These are phyloP conservation scores for Candida glucosophila DNA, from an alignment of 1,139 yeast genomes.

Conservation along the genomic window DNA sequence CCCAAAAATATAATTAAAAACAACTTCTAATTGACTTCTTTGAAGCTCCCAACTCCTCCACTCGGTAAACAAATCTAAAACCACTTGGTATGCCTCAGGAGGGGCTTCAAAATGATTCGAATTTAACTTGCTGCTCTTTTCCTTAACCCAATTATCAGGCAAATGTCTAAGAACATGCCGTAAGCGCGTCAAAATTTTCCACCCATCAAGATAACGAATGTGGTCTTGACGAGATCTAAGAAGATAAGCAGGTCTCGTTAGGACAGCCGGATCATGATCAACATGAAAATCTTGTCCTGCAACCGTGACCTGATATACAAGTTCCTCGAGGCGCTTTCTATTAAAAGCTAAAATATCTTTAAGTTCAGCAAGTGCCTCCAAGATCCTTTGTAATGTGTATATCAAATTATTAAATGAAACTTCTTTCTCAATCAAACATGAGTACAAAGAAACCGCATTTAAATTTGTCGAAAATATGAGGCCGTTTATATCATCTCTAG, in stretches of 20 bases:
- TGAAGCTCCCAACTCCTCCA: constrained; percentile 91
- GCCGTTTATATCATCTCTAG: too few relatives aligned
- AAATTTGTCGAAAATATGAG: too few relatives aligned
- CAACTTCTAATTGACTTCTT: constrained; percentile 38
- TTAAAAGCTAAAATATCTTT: too few relatives aligned
- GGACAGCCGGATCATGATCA: constrained; percentile 79
- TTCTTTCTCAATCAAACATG: too few relatives aligned
- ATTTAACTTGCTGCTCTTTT: constrained; percentile 14
- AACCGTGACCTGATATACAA: constrained; percentile 48
- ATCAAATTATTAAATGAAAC: too few relatives aligned
- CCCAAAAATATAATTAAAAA: constrained; percentile 40
- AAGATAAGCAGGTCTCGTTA: constrained; percentile 81
- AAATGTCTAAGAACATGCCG: constrained; percentile 61
- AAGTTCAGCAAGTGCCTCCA: too few relatives aligned
- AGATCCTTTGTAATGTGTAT: too few relatives aligned
- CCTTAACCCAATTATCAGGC: constrained; percentile 44
- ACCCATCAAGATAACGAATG: constrained; percentile 71
- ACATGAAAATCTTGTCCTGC: constrained; percentile 57
- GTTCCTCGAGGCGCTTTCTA: too few relatives aligned
- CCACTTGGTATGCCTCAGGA: constrained; percentile 42
- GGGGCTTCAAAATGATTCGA: constrained; percentile 33
- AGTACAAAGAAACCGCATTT: too few relatives aligned
- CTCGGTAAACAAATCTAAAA: constrained; percentile 50
- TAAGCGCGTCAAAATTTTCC: constrained; percentile 76
- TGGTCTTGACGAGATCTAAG: constrained; percentile 65